These are phyloP conservation scores for Diaporthe caulivora DNA, from an alignment of 2,329 filamentous ascomycete genomes.

Conservation along the genomic window DNA sequence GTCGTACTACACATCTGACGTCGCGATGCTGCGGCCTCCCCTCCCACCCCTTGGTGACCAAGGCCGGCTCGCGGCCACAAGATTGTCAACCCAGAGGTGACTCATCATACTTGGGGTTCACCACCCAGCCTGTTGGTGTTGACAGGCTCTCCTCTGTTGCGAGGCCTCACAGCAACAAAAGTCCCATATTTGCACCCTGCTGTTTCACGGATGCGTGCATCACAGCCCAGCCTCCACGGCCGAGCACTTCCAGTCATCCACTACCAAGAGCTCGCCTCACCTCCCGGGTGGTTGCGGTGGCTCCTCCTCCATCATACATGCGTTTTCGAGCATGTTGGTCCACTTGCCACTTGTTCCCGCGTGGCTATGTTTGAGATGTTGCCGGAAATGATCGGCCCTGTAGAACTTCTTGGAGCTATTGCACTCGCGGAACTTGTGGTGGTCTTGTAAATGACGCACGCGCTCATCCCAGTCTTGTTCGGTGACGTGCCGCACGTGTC, in stretches of 20 bases:
- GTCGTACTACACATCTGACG: neutral
- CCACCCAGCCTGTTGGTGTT: neutral
- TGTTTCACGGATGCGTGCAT: conserved; percentile 7
- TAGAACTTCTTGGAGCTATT: conserved; percentile 99
- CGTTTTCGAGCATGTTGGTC: conserved; percentile 98
- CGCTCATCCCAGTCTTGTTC: conserved; percentile 90
- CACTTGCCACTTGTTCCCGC: conserved; percentile 96
- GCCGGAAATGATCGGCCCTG: conserved; percentile 95
- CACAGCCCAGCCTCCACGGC: conserved; percentile 17
- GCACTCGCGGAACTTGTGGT: conserved; percentile 98
- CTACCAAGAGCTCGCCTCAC: conserved; percentile 21
- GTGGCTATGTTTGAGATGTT: conserved; percentile 98
- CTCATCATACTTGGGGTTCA: neutral
- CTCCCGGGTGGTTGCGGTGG: conserved; percentile 60
- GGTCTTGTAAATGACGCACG: conserved; percentile 86
- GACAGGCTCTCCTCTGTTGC: neutral
- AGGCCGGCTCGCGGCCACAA: conserved; percentile 8
- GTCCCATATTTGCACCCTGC: conserved; percentile 7
- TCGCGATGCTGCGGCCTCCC: neutral
- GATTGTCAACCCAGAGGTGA: conserved; percentile 7
- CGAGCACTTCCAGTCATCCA: neutral
- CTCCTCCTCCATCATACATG: conserved; percentile 94
- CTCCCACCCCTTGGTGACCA: neutral
- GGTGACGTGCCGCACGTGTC: conserved; percentile 66
- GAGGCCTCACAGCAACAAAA: neutral